Evolutionary conservation across 2,329 filamentous ascomycete genomes (phyloP), one percentile per base, ranked within the genome.

Genomic region (Aspergillus flavus): DNA sequence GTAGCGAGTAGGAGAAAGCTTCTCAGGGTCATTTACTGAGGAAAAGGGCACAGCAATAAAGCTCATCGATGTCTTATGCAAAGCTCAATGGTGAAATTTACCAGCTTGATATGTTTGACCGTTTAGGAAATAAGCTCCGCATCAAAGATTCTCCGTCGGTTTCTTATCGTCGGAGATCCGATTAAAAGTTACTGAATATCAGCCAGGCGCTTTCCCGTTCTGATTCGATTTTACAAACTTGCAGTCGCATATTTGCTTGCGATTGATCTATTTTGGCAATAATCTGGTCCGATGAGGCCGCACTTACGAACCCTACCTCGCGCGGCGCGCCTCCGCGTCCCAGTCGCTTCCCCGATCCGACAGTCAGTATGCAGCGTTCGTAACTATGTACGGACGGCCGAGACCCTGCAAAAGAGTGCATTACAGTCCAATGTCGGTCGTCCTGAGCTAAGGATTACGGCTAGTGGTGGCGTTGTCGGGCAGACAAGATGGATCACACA

Each of bases 401-500:
- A 65, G 11, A 14, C 59, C 28, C 30, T 66, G 52, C 68, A 62
- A 58, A 67, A 69, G 58, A 68, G 61, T 57, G 55, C 62, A 30
- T 46, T 70, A 5, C 62, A 41, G 28, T 41, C 61, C 54, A 56
- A 61, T 58, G 59, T 59, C 21, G 57, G 54, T 59, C 72, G 69
- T 9, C 67, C 69, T 7, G 39, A 39, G 23, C 14, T 70, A 3
- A 61, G 48, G 10, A 36, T 28, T 4, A 61, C 59, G n/a, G 32
- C 57, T 5, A 48, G 46, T 5, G 39, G 30, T 11, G 46, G 54
- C 1, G 45, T 36, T 6, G 43, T 36, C 3, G 64, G 64, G 16
- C 75, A 77, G 46, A 74, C 66, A 59, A 68, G 80, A 74, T 75
- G 71, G 62, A 80, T 82, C 48, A 77, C 75, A 32, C 72, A 76